phyloP scores from a whole-genome alignment of 2,329 filamentous ascomycete genomes.

The Alternaria solani region DNA sequence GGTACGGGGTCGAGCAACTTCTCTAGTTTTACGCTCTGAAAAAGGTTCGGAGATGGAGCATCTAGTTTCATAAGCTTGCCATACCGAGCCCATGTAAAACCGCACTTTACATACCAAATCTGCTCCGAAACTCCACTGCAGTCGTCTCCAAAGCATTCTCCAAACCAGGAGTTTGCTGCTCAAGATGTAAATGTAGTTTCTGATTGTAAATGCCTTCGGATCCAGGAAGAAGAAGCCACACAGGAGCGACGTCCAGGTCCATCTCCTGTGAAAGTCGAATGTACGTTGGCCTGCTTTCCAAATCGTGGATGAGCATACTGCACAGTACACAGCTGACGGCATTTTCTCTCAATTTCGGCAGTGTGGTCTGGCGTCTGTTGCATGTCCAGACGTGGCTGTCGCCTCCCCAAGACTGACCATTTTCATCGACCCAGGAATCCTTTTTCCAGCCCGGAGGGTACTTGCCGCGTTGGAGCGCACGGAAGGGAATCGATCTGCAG shows the following conservation, averaged over 20 bases:
- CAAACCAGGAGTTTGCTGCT: background rate
- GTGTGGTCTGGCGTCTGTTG: background rate
- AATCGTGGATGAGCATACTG: background rate
- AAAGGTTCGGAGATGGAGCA: background rate
- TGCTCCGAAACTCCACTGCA: conserved; percentile 1
- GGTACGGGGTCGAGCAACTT: background rate
- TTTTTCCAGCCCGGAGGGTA: background rate
- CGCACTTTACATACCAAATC: background rate
- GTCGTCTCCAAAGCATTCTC: background rate
- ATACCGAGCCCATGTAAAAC: background rate
- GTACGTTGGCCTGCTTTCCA: background rate
- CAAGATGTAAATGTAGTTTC: background rate
- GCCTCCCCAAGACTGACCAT: background rate
- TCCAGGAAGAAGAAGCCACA: background rate
- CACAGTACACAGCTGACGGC: background rate
- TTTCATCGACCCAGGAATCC: background rate
- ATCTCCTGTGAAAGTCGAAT: background rate
- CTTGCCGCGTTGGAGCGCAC: background rate
- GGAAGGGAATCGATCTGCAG: background rate
- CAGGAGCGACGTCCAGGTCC: background rate
- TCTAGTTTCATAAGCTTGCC: background rate
- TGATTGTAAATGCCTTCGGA: background rate
- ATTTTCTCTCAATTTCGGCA: background rate
- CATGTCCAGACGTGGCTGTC: background rate
- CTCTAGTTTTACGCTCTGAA: background rate